These are phyloP conservation scores for Dillenia turbinata DNA, from an alignment of 164 flowering plant species.

Conservation along the genomic window DNA sequence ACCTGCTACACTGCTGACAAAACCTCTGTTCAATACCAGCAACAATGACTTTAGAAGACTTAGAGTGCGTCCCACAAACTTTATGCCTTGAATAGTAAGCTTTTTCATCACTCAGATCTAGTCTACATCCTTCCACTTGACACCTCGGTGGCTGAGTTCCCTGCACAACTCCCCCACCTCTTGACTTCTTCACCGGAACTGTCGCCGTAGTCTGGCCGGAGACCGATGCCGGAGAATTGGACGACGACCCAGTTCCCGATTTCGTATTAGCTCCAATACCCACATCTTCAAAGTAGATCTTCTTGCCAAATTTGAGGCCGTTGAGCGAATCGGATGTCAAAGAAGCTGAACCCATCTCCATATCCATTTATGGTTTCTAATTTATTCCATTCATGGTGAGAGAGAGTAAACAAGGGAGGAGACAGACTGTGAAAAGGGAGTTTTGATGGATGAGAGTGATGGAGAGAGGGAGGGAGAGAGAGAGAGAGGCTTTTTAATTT, in stretches of 20 bases:
- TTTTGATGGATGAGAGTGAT: too few species aligned
- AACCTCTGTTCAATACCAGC: slow-evolving; percentile 73
- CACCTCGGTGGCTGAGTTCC: slow-evolving; percentile 73
- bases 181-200: slow-evolving; percentile 26
- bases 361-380: slow-evolving; percentile 13
- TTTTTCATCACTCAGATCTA: slow-evolving; percentile 82
- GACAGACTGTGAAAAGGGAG: background rate
- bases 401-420: background rate
- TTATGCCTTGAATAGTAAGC: slow-evolving; percentile 92
- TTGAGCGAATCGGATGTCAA: slow-evolving; percentile 43
- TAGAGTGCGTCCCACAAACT: slow-evolving; percentile 85
- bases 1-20: slow-evolving; percentile 95
- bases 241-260: slow-evolving; percentile 30
- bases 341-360: slow-evolving; percentile 48
- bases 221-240: slow-evolving; percentile 12
- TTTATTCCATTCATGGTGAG: slow-evolving; percentile 27
- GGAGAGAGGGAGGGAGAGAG: slow-evolving; percentile 2
- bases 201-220: slow-evolving; percentile 3
- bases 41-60: slow-evolving; percentile 65
- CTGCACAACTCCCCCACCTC: slow-evolving; percentile 31
- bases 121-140: slow-evolving; percentile 79
- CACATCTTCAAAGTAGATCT: slow-evolving; percentile 76
- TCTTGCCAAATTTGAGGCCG: slow-evolving; percentile 67
- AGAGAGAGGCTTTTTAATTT: too few species aligned
- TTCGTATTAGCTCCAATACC: slow-evolving; percentile 34